These are phyloP conservation scores for Colletotrichum falcatum DNA, from an alignment of 2,329 filamentous ascomycete species.

Conservation along the genomic window DNA sequence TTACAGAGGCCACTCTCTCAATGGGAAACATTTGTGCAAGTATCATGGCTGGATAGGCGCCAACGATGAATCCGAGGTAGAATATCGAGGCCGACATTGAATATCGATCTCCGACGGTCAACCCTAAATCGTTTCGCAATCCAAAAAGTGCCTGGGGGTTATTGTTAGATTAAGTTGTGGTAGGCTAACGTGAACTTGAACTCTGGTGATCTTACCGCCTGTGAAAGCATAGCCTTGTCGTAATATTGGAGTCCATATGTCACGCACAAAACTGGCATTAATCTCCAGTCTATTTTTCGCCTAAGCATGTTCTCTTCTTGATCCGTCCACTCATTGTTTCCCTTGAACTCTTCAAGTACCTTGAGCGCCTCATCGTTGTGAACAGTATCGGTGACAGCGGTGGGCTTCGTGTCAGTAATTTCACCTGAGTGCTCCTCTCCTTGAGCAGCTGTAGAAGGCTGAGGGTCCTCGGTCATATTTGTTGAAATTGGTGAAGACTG, in stretches of 20 bases:
- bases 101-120: constrained; percentile 45
- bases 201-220: constrained; percentile 50
- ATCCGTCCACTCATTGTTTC: background rate
- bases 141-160: background rate
- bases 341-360: background rate
- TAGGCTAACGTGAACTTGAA: background rate
- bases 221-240: constrained; percentile 43
- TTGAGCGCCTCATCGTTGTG: background rate
- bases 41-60: constrained; percentile 49
- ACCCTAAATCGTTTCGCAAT: background rate
- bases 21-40: constrained; percentile 47
- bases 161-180: background rate
- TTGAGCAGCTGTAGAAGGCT: background rate
- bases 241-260: constrained; percentile 50
- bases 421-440: background rate
- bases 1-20: constrained; percentile 44
- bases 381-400: background rate
- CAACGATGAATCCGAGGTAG: constrained; percentile 49
- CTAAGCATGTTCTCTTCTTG: constrained; percentile 48
- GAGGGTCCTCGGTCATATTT: background rate
- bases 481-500: background rate
- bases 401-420: background rate
- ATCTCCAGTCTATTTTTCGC: constrained; percentile 55
- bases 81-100: constrained; percentile 50
- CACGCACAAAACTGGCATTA: constrained; percentile 55